phyloP scores from a whole-genome alignment of 148 eudicot species.

The Cornus florida region DNA sequence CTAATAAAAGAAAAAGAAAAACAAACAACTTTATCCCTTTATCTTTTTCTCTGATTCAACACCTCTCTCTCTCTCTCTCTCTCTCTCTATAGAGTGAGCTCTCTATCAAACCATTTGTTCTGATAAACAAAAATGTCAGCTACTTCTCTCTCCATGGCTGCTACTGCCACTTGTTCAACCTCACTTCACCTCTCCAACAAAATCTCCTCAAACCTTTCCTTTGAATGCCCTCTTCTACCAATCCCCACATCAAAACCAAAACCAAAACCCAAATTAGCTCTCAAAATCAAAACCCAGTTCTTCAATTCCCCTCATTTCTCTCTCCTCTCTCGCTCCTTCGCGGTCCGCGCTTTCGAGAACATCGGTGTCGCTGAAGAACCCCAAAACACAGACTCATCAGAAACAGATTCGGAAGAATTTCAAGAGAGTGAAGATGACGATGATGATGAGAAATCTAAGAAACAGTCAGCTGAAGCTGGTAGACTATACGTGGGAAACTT shows the following conservation, averaged over 20 bases:
- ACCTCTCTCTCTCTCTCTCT: too few species aligned
- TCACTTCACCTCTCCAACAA: slow-evolving; percentile 15
- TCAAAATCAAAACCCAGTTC: slow-evolving; percentile 32
- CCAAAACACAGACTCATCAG: slow-evolving; percentile 17
- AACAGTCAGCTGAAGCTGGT: slow-evolving; percentile 42
- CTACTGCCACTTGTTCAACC: slow-evolving; percentile 19
- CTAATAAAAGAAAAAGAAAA: too few species aligned
- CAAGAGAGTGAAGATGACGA: slow-evolving; percentile 15
- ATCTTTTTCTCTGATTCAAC: not conserved
- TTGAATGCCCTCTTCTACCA: slow-evolving; percentile 8
- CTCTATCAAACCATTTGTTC: not conserved
- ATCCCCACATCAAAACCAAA: slow-evolving; percentile 22
- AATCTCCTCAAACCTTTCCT: slow-evolving; percentile 6
- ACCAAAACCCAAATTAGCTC: slow-evolving; percentile 36
- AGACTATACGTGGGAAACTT: slow-evolving; percentile 80
- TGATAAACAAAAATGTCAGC: slow-evolving; percentile 16
- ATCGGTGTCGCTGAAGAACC: slow-evolving; percentile 8
- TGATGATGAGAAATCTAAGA: slow-evolving; percentile 18
- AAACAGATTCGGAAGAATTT: slow-evolving; percentile 21
- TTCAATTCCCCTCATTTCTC: not conserved
- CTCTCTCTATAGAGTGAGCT: too few species aligned
- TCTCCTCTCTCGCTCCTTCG: slow-evolving; percentile 18
- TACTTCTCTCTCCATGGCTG: slow-evolving; percentile 25
- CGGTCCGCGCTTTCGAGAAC: slow-evolving; percentile 27
- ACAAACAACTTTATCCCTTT: not conserved